Evolutionary conservation across 2,329 filamentous ascomycete species (phyloP), one percentile per base, ranked within the genome.

Genomic region (Nemania abortiva): DNA sequence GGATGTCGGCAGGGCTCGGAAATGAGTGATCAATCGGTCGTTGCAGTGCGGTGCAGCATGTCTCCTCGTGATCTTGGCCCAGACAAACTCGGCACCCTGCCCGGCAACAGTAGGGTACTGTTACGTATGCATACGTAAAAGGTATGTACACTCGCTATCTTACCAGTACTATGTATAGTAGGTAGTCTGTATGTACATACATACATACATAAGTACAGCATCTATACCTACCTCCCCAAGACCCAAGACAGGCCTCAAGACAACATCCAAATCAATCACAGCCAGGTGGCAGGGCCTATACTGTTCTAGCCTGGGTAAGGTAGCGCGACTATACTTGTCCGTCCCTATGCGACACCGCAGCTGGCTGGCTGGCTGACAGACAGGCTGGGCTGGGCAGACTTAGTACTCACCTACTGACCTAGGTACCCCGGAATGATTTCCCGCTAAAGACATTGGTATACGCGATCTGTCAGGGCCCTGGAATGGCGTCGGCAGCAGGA

Each of bases 371-470:
- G n/a, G n/a, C 18, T n/a, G n/a, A 9, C 42, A 37, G 7, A 57
- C 42, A 39, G 39, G 34, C 52, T 50, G 34, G 22, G 31, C 60
- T 24, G 42, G 71, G 20, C 50, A 9, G 7, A 37, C 34, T 37
- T 37, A 37, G 11, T 37, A 37, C 34, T 9, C 11, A 37, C 34
- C 11, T 37, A 37, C 34, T 37, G 7, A 37, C 34, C 42, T 20
- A 47, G 42, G 42, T 78, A 78, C 77, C 77, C 77, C 77, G 76
- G 77, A 79, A 75, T 74, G 77, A 79, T 79, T 78, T 76, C 72
- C 77, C 77, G 74, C 77, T 78, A 79, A 77, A 50, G 57, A 45
- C 45, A 66, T 72, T 68, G 68, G 61, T 47, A 72, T 70, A 70
- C 61, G 73, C 72, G 75, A 78, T 78, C 76, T 79, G 76, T 77